Base-by-base conservation (phyloP, 2,329 filamentous ascomycete species). In the Arthrobotrys sinensis region DNA sequence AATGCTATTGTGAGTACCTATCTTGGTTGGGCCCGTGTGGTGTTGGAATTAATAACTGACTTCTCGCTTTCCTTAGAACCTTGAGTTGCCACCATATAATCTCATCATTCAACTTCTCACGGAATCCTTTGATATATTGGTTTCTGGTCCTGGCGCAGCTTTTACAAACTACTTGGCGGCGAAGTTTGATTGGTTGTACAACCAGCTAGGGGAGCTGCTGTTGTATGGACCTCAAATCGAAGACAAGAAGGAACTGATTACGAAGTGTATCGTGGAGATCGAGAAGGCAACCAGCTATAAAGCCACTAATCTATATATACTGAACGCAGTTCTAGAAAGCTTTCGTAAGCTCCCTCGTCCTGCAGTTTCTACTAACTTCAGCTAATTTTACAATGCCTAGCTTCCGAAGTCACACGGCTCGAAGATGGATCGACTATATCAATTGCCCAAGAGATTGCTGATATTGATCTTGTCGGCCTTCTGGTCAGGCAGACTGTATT, bases 151-250 rank as follows among this genome's bases (percentile, higher is more conserved):
- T 14, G 60, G 60, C 5, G 75, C 75, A 7, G 63, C 67, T 7
- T 78, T 72, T 46, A 78, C 75, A 12, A 78, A 72, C 36, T 78
- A 63, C 21, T 24, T 78, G 3, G 75, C 75, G 21, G 57, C 62
- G n/a, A 78, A 68, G 21, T 78, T 78, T 19, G 75, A 78, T 40
- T 78, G 66, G 67, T 24, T 78, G 0, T 78, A 78, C 24, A 72
- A 40, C 12, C 67, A 72, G 12, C 38, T 78, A 1, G 75, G 75
- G 11, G 75, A 78, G 8, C 28, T 78, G 28, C 53, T 78, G 4
- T 19, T 78, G 10, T 72, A 78, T 28, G 75, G 75, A 14, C 75
- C 75, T 10, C 75, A 78, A 19, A 72, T 68, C 16, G 34, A 71
- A 16, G 75, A 78, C 5, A 78, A 78, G 53, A 78, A 78, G 46